phyloP scores from a whole-genome alignment of 2,329 filamentous ascomycete genomes.

The Curvularia sp. region DNA sequence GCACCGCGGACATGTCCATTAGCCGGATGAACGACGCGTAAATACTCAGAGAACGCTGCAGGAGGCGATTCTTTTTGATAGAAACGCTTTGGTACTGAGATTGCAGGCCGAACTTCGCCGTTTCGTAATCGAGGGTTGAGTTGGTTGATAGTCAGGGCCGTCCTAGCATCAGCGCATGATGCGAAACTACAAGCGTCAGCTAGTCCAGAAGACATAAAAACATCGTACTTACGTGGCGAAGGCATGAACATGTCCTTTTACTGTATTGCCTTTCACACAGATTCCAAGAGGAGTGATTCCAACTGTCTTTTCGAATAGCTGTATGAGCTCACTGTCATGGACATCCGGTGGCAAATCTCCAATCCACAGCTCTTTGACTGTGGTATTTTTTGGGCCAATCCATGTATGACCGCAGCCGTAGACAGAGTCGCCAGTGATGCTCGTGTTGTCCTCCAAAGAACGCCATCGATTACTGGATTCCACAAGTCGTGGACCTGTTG shows the following conservation, averaged over 20 bases:
- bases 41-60: conserved; percentile 3
- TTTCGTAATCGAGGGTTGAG: conserved; percentile 18
- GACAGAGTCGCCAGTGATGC: conserved; percentile 27
- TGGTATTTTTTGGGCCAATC: conserved; percentile 41
- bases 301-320: conserved; percentile 26
- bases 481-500: conserved; percentile 9
- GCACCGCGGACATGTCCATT: conserved; percentile 3
- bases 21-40: conserved; percentile 4
- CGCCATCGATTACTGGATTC: conserved; percentile 3
- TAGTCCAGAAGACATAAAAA: background rate
- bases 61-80: conserved; percentile 21
- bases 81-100: conserved; percentile 35
- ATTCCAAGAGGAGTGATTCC: conserved; percentile 18
- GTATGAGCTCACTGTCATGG: conserved; percentile 20
- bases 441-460: conserved; percentile 24
- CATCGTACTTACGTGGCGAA: conserved; percentile 28
- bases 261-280: conserved; percentile 10
- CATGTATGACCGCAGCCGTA: conserved; percentile 36
- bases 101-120: conserved; percentile 13
- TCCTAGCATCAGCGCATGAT: conserved; percentile 20
- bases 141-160: conserved; percentile 20
- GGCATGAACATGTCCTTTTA: conserved; percentile 19
- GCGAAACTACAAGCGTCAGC: conserved; percentile 28
- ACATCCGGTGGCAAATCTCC: conserved; percentile 30
- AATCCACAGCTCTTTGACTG: conserved; percentile 39